These are phyloP conservation scores for Solanum tacnaense DNA, from an alignment of 257 asterid species.

Conservation along the genomic window DNA sequence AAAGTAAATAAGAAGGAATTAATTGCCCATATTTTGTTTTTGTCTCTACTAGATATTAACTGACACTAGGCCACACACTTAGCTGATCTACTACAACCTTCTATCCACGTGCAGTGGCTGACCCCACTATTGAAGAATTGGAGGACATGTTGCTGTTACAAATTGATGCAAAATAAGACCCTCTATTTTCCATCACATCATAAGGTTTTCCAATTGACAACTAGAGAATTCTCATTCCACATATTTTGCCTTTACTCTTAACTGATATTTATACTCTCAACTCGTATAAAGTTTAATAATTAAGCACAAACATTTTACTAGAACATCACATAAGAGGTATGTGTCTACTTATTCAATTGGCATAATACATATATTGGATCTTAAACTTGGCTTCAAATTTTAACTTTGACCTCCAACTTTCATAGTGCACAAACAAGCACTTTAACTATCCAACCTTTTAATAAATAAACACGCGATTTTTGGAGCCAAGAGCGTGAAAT, in stretches of 20 bases:
- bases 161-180: not conserved
- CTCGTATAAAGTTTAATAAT: too few species aligned
- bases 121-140: not conserved
- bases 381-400: too few species aligned
- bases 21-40: not conserved
- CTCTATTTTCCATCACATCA: not conserved
- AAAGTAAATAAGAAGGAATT: not conserved
- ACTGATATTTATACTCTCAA: too few species aligned
- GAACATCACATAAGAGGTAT: fast-evolving
- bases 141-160: not conserved
- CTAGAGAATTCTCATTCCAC: not conserved
- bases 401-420: too few species aligned
- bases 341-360: too few species aligned
- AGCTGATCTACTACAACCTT: not conserved
- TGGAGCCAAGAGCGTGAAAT: too few species aligned
- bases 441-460: too few species aligned
- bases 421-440: too few species aligned
- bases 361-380: too few species aligned
- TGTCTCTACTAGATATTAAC: not conserved
- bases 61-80: not conserved
- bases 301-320: too few species aligned
- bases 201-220: not conserved
- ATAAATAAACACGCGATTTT: too few species aligned
- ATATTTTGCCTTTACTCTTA: not conserved
- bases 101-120: not conserved